Percentiles rank a stretch among this genome's conserved stretches.
phyloP scores from a whole-genome alignment of 352 stramenopile genomes.

The Phytophthora pisi region DNA sequence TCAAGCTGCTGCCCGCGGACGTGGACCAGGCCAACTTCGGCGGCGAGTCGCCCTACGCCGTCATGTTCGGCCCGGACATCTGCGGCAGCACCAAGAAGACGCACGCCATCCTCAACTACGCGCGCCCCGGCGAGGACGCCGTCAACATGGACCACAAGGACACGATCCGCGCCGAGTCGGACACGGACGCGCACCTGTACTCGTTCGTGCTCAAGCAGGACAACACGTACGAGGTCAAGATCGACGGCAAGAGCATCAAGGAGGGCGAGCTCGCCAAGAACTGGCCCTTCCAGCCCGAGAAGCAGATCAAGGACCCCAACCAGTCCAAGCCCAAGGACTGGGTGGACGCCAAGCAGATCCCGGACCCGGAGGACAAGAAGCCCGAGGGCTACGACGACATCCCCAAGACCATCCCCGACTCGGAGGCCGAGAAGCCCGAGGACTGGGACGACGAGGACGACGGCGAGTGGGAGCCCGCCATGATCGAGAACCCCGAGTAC shows the following conservation, averaged over 20 bases:
- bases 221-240: constrained; percentile 97
- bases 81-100: constrained; percentile 97
- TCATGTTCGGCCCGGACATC: constrained; percentile 99
- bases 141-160: constrained; percentile 91
- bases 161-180: constrained; percentile 79
- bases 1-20: constrained; percentile 96
- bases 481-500: constrained; percentile 96
- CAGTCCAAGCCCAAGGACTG: constrained; percentile 98
- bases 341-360: constrained; percentile 97
- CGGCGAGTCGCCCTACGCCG: constrained; percentile 93
- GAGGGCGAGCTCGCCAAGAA: constrained; percentile 92
- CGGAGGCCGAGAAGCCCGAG: constrained; percentile 96
- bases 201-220: constrained; percentile 97
- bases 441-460: constrained; percentile 99
- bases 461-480: constrained; percentile 97
- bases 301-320: constrained; percentile 97
- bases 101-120: constrained; percentile 99
- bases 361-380: constrained; percentile 96
- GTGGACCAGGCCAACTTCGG: constrained; percentile 95
- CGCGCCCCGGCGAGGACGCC: constrained; percentile 94
- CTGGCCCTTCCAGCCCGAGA: constrained; percentile 96
- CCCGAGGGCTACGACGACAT: constrained; percentile 99
- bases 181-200: constrained; percentile 97
- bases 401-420: constrained; percentile 97
- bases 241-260: constrained; percentile 96